A percentile compares a stretch with the other conserved stretches of the same genome.
These are phyloP conservation scores for Tylopilus plumbeoviolaceoides DNA, from an alignment of 768 basidiomycete genomes.

Conservation along the genomic window DNA sequence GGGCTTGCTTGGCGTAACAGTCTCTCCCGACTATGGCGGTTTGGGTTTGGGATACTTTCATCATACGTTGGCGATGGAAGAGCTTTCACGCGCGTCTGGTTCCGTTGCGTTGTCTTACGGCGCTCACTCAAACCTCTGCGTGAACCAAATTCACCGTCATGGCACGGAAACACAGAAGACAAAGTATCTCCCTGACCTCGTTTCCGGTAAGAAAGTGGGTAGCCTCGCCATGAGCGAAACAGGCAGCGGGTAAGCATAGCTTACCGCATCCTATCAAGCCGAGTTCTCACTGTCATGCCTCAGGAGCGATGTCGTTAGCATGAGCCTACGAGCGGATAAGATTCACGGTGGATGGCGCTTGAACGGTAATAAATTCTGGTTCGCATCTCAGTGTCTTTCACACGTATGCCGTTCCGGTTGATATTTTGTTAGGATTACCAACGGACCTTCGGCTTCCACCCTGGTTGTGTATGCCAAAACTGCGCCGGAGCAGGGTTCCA, in stretches of 20 bases:
- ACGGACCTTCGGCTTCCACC: slow-evolving; percentile 88
- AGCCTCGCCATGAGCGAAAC: slow-evolving; percentile 94
- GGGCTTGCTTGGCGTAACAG: slow-evolving; percentile 89
- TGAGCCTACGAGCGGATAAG: slow-evolving; percentile 81
- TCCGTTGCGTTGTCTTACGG: slow-evolving; percentile 91
- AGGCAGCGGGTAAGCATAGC: slow-evolving; percentile 55
- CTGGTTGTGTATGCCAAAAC: slow-evolving; percentile 93
- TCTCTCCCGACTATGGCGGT: slow-evolving; percentile 76
- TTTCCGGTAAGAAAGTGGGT: slow-evolving; percentile 80
- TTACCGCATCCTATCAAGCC: background rate
- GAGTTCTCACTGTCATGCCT: background rate
- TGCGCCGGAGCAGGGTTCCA: slow-evolving; percentile 68
- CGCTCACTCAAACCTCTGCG: slow-evolving; percentile 88
- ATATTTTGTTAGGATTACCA: slow-evolving; percentile 73
- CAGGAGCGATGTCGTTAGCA: slow-evolving; percentile 88
- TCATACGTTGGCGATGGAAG: slow-evolving; percentile 93
- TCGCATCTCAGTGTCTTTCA: background rate
- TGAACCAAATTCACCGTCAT: slow-evolving; percentile 81
- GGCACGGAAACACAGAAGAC: slow-evolving; percentile 80
- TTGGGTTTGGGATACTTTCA: slow-evolving; percentile 80
- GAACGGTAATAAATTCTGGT: slow-evolving; percentile 96
- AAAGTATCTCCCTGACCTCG: slow-evolving; percentile 75
- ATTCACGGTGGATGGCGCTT: slow-evolving; percentile 70
- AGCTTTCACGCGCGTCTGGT: slow-evolving; percentile 84
- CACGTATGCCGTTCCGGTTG: background rate